phyloP scores from a whole-genome alignment of 352 stramenopile genomes.

The Globisporangium cylindrosporum region DNA sequence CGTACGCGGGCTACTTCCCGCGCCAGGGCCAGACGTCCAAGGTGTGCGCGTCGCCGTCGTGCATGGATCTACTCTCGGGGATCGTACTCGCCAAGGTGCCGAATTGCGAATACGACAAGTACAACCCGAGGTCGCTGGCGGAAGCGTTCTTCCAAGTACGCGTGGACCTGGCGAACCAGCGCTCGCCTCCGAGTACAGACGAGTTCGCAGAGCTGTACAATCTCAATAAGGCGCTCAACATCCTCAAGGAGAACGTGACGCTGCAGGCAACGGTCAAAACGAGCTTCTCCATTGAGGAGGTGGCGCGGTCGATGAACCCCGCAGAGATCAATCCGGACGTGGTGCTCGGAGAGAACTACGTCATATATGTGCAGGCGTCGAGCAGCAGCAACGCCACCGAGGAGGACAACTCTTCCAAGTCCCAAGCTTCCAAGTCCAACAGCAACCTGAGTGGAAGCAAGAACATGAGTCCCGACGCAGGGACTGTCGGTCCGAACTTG shows the following conservation, averaged over 20 bases:
- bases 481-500: too few species aligned
- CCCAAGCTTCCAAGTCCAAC: background rate
- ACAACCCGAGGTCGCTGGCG: conserved; percentile 22
- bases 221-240: conserved; percentile 29
- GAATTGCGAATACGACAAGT: conserved; percentile 25
- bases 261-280: conserved; percentile 20
- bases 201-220: conserved; percentile 29
- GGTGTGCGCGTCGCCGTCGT: conserved; percentile 21
- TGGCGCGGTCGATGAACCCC: conserved; percentile 16
- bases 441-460: background rate
- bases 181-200: conserved; percentile 12
- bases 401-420: background rate
- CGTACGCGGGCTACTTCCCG: conserved; percentile 18
- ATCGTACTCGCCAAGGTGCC: conserved; percentile 29
- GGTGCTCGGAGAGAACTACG: conserved; percentile 20
- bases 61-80: conserved; percentile 27
- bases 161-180: conserved; percentile 21
- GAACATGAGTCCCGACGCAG: background rate
- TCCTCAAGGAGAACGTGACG: conserved; percentile 27
- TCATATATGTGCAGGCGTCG: conserved; percentile 18
- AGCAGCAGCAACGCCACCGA: conserved; percentile 6
- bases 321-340: conserved; percentile 22
- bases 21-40: conserved; percentile 16
- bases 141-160: conserved; percentile 29
- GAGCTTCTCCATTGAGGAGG: conserved; percentile 14